Evolutionary conservation across 306 rosid genomes (phyloP).

Genomic region (Vicia villosa): DNA sequence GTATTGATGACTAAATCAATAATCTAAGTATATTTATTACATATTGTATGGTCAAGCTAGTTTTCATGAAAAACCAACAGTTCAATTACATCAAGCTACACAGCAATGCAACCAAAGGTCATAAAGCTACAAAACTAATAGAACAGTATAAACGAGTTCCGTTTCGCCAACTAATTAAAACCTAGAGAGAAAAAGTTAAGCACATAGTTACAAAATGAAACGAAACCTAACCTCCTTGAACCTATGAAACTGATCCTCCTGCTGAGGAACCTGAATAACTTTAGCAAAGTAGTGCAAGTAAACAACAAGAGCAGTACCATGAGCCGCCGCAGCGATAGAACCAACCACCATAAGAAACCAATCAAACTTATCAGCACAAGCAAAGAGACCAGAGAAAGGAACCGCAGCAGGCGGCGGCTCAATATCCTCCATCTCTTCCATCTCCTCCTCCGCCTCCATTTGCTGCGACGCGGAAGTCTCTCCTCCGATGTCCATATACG

Average conservation of each 20-base stretch:
- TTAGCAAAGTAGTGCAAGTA: slow-evolving; percentile 95
- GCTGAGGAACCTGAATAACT: slow-evolving; percentile 51
- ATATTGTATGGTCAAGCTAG: slow-evolving; percentile 9
- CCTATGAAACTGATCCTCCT: slow-evolving; percentile 54
- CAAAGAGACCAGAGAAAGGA: slow-evolving; percentile 84
- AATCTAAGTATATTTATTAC: not conserved
- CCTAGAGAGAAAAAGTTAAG: not conserved
- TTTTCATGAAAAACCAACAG: slow-evolving; percentile 12
- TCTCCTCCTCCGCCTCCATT: slow-evolving; percentile 83
- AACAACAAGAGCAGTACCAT: slow-evolving; percentile 95
- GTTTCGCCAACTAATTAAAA: slow-evolving; percentile 1
- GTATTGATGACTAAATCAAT: not conserved
- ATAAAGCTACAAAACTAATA: slow-evolving; percentile 7
- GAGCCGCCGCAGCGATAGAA: slow-evolving; percentile 95
- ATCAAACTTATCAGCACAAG: slow-evolving; percentile 94
- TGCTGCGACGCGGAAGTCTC: slow-evolving; percentile 75
- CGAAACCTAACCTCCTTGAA: slow-evolving; percentile 66
- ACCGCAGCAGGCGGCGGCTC: slow-evolving; percentile 98
- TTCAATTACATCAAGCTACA: slow-evolving; percentile 21
- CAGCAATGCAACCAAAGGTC: slow-evolving; percentile 25
- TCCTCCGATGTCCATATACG: slow-evolving; percentile 74
- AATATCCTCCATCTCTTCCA: slow-evolving; percentile 88
- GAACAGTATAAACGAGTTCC: slow-evolving; percentile 28
- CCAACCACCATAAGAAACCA: slow-evolving; percentile 93
- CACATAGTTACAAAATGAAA: slow-evolving; percentile 15